Conservation (phyloP, 2,329 filamentous ascomycete species). For the Colletotrichum melonis region DNA sequence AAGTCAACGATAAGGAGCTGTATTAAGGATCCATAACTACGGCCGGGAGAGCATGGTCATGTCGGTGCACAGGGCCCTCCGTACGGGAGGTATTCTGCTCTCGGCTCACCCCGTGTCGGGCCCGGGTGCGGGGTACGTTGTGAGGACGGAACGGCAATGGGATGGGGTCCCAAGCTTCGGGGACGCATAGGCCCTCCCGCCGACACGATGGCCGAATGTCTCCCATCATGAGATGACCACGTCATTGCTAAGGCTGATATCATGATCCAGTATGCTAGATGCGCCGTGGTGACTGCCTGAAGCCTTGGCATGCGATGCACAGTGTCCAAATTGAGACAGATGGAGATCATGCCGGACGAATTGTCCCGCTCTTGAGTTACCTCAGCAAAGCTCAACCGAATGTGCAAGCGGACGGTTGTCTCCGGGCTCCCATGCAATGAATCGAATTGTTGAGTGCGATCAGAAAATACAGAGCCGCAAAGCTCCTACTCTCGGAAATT, state of each 20-base stretch:
- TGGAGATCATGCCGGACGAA: neutral
- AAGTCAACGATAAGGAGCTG: neutral
- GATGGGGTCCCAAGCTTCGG: neutral
- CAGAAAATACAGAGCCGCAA: neutral
- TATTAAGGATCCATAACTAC: neutral
- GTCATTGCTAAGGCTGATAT: slow-evolving; percentile 1
- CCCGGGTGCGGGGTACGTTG: neutral
- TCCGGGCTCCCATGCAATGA: neutral
- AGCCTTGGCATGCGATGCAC: neutral
- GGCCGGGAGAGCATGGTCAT: neutral
- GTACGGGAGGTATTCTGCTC: neutral
- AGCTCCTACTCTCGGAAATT: neutral
- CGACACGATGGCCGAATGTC: neutral
- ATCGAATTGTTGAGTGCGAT: slow-evolving; percentile 1
- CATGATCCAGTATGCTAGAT: neutral
- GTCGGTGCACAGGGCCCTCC: neutral
- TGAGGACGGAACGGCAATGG: neutral
- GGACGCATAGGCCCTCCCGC: slow-evolving; percentile 15
- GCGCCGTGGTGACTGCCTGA: neutral
- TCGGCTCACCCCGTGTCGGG: neutral
- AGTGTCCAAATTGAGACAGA: neutral
- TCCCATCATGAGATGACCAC: neutral
- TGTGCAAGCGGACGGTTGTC: neutral
- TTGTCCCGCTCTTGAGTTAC: neutral
- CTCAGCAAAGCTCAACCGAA: neutral